Percentiles rank a stretch among this genome's conserved stretches.
These are phyloP conservation scores for Globisporangium heterothallicum DNA, from an alignment of 352 stramenopile genomes.

Conservation along the genomic window DNA sequence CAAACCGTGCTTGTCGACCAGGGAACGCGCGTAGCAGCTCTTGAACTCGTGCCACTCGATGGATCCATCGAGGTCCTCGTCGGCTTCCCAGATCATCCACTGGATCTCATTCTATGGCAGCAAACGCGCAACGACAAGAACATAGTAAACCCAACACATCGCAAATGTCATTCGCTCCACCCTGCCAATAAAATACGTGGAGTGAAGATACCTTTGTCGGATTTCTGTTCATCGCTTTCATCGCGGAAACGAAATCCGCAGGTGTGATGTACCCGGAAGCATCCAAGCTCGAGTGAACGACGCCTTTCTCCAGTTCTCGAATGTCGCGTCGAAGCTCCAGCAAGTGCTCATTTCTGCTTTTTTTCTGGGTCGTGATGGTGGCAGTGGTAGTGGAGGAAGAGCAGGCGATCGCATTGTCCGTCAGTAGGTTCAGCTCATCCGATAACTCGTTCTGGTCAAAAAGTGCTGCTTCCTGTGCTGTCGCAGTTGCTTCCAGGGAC, in stretches of 20 bases:
- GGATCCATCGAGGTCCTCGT: slow-evolving; percentile 92
- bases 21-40: slow-evolving; percentile 88
- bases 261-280: slow-evolving; percentile 32
- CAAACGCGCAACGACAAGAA: not conserved
- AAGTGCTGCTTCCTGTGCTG: not conserved
- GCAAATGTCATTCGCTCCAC: too few species aligned
- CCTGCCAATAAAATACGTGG: not conserved
- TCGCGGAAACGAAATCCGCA: slow-evolving; percentile 37
- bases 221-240: slow-evolving; percentile 30
- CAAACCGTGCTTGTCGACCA: slow-evolving; percentile 87
- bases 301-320: slow-evolving; percentile 40
- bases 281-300: slow-evolving; percentile 28
- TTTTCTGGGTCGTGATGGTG: slow-evolving; percentile 5
- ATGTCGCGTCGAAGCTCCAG: slow-evolving; percentile 31
- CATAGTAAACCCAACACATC: too few species aligned
- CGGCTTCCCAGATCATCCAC: slow-evolving; percentile 96
- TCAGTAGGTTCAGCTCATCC: slow-evolving; percentile 29
- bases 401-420: slow-evolving; percentile 19
- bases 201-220: slow-evolving; percentile 25
- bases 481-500: not conserved
- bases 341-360: not conserved
- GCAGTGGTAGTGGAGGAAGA: too few species aligned
- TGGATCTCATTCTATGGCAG: slow-evolving; percentile 78
- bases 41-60: slow-evolving; percentile 92
- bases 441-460: slow-evolving; percentile 18